Evolutionary conservation across 257 asterid genomes (phyloP), one percentile per base, ranked within the genome.

Genomic region (Nicotiana noctiflora): DNA sequence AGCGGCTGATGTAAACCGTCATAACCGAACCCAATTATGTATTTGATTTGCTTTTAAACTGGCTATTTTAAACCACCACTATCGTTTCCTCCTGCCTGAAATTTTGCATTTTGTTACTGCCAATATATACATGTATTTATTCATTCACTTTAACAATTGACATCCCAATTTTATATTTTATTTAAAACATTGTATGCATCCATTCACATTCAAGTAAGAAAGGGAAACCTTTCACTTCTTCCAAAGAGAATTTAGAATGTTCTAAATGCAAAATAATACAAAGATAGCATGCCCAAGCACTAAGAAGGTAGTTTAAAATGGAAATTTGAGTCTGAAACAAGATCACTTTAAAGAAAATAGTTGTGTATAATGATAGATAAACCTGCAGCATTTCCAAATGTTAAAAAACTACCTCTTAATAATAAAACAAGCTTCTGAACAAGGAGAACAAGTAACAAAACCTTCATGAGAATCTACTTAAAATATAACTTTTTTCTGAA

Each of bases 311-410:
- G 57, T 40, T 40, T 40, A 13, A 40, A 40, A 40, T 11, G 19
- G 57, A 11, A 40, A 11, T 67, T n/a, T 40, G 76, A 68, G 49
- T 68, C 6, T 68, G 32, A 68, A 68, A 68, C 32, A 68, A 68
- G 53, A 40, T 68, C 12, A 40, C 32, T 19, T 68, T 67, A 9
- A n/a, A 2, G 44, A 11, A 37, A 19, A 92, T 83, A 76, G 94
- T 90, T 11, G 98, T 84, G 84, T 96, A 94, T 46, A 96, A 74
- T 64, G 97, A 92, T 85, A 96, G 82, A 86, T 92, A 94, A 72
- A 93, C 98, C 98, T 93, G 97, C 87, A 86, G 4, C 57, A 18
- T 61, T 82, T 77, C 44, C 59, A 74, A 57, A 34, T 65, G 74
- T 34, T 53, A 72, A 21, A 81, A 63, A 53, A 62, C n/a, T 70